Conservation (phyloP, 2,329 filamentous ascomycete genomes). For the Fusarium siculi region DNA sequence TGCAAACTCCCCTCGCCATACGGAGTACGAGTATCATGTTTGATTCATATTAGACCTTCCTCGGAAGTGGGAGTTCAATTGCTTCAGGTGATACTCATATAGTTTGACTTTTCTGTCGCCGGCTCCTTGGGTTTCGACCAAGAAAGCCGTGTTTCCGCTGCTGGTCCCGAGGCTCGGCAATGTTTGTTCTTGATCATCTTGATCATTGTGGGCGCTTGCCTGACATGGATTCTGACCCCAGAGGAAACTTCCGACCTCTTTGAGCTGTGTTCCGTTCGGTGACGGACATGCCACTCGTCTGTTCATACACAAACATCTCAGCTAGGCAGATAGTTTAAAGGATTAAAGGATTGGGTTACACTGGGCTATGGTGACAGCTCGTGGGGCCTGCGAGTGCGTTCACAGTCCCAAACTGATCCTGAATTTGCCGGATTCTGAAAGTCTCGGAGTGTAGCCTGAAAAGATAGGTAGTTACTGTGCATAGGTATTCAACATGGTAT, state of each 20-base stretch:
- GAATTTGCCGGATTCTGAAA: not conserved
- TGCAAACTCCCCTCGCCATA: not conserved
- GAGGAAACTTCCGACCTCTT: not conserved
- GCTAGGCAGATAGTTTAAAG: not conserved
- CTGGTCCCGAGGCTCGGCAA: not conserved
- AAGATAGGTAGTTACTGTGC: not conserved
- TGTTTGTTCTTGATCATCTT: not conserved
- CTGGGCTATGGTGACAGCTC: not conserved
- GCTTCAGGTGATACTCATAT: not conserved
- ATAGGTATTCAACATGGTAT: not conserved
- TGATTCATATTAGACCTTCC: not conserved
- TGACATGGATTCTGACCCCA: not conserved
- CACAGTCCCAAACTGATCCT: not conserved
- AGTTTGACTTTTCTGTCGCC: not conserved
- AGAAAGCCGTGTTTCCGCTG: not conserved
- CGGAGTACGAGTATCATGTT: not conserved
- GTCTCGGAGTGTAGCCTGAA: not conserved
- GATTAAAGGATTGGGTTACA: not conserved
- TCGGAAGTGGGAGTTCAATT: not conserved
- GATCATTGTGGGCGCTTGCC: not conserved
- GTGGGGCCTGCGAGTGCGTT: not conserved
- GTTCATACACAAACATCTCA: not conserved
- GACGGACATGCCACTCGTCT: not conserved
- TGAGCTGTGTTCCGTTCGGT: not conserved
- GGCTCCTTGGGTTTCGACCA: not conserved